phyloP scores from a whole-genome alignment of 441 rosid species.

The Dalechampia spathulata region DNA sequence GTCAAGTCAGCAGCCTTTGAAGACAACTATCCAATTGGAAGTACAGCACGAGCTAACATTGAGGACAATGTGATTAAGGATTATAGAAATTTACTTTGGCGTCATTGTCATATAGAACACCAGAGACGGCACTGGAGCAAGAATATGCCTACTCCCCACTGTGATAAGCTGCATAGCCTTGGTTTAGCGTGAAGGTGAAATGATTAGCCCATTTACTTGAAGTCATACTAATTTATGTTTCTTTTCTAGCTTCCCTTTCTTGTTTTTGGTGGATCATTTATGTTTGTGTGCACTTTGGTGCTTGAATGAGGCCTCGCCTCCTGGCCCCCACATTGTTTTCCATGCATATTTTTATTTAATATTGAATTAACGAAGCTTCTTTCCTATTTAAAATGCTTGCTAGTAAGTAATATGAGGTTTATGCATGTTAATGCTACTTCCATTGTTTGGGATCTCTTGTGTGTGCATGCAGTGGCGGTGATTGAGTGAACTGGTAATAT shows the following conservation, averaged over 20 bases:
- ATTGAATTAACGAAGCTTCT: not conserved
- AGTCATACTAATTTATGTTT: not conserved
- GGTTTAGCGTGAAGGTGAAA: constrained; percentile 53
- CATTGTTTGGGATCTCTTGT: not conserved
- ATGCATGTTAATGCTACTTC: constrained; percentile 2
- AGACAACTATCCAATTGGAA: constrained; percentile 55
- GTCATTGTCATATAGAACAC: constrained; percentile 70
- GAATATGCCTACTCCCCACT: constrained; percentile 67
- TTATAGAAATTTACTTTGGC: constrained; percentile 47
- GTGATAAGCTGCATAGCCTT: constrained; percentile 58
- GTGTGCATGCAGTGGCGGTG: not conserved
- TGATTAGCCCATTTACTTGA: constrained; percentile 2
- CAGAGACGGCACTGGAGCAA: constrained; percentile 90
- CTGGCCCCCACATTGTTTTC: not conserved
- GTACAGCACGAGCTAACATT: constrained; percentile 38
- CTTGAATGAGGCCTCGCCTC: not conserved
- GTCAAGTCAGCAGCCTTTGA: constrained; percentile 64
- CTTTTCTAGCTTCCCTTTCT: not conserved
- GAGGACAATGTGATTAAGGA: constrained; percentile 74
- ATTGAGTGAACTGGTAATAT: no score
- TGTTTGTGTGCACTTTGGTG: not conserved
- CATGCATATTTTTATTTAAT: not conserved
- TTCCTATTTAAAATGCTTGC: constrained; percentile 2
- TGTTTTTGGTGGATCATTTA: not conserved
- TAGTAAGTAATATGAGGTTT: no score